Conservation (phyloP, 768 basidiomycete species). For the Podaxis carcinomalis region DNA sequence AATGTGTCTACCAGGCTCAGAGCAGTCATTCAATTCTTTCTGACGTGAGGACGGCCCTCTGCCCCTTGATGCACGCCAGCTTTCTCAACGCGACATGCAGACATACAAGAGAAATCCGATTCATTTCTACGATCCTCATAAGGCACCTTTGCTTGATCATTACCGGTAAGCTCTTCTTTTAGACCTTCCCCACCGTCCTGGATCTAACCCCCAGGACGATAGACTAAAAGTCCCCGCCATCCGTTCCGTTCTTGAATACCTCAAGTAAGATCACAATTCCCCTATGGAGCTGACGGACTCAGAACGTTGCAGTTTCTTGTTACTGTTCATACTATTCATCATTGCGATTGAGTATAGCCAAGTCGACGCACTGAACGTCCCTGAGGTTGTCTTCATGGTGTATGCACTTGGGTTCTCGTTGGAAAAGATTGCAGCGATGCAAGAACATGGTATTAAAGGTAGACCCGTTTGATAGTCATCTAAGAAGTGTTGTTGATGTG, state of each 20-base stretch:
- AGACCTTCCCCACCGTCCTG: not conserved
- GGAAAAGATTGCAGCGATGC: constrained; percentile 92
- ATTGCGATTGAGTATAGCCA: constrained; percentile 75
- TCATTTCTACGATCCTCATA: constrained; percentile 92
- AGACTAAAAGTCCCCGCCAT: constrained; percentile 93
- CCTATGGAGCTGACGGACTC: constrained; percentile 7
- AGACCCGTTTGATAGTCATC: not conserved
- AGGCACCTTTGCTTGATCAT: constrained; percentile 91
- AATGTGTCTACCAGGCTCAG: constrained; percentile 87
- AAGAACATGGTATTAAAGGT: constrained; percentile 93
- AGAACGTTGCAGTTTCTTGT: constrained; percentile 53
- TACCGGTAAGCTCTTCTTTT: constrained; percentile 59
- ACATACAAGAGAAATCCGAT: constrained; percentile 91
- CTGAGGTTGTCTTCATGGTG: constrained; percentile 76
- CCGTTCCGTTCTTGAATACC: constrained; percentile 85
- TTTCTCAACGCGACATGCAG: constrained; percentile 31
- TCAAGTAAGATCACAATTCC: constrained; percentile 50
- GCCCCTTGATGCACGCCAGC: not conserved
- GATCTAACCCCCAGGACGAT: constrained; percentile 1
- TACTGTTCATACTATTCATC: constrained; percentile 76
- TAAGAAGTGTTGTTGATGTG: not conserved
- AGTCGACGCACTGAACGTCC: constrained; percentile 51
- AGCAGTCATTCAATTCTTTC: constrained; percentile 87
- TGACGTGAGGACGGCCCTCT: constrained; percentile 49
- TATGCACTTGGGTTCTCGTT: constrained; percentile 81